A percentile compares a stretch with the other conserved stretches of the same genome.
phyloP scores from a whole-genome alignment of 2,329 filamentous ascomycete genomes.

The Botryotinia calthae region DNA sequence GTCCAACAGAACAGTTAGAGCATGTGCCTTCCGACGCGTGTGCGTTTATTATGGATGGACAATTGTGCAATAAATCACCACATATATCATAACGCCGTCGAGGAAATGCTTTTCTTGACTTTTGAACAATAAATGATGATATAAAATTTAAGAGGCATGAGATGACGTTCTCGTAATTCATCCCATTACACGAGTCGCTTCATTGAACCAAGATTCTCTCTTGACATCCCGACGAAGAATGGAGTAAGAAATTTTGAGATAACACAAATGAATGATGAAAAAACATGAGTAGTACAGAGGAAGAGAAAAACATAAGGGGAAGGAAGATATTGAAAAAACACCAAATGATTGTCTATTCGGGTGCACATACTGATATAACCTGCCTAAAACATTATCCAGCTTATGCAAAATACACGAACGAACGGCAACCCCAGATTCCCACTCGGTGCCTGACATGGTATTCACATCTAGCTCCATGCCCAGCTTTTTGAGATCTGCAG shows the following conservation, averaged over 20 bases:
- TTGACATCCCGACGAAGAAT: neutral
- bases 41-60: neutral
- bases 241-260: no score
- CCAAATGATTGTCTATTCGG: neutral
- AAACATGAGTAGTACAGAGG: neutral
- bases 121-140: neutral
- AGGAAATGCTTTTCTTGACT: neutral
- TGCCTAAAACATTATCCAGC: neutral
- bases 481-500: neutral
- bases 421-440: neutral
- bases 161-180: neutral
- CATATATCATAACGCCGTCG: neutral
- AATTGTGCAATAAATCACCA: neutral
- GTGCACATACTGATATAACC: no score
- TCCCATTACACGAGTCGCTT: neutral
- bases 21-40: neutral
- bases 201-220: neutral
- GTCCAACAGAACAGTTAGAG: neutral
- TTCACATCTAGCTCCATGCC: neutral
- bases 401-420: neutral
- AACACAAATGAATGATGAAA: no score
- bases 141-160: neutral
- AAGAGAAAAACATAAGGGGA: neutral
- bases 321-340: neutral
- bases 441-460: constrained; percentile 1